Evolutionary conservation across 163 green algal genomes (phyloP).

Genomic region (Picocystis sp.): DNA sequence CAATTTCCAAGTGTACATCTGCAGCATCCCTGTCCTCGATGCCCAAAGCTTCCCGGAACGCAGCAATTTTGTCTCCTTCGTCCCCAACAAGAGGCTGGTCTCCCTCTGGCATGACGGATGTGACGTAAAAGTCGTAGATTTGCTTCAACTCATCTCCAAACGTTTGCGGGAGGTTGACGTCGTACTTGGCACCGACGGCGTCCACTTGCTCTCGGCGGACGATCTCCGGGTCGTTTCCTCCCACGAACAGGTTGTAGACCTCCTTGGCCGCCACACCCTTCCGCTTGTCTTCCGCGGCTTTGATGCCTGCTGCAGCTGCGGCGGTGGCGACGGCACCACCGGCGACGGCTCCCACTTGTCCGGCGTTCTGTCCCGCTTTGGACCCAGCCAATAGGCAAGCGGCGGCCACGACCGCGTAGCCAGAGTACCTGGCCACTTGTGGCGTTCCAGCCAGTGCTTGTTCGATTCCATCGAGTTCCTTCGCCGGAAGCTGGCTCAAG

Average conservation of each 20-base stretch:
- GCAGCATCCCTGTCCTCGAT: slow-evolving; percentile 74
- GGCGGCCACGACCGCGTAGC: too few species aligned
- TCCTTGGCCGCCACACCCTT: slow-evolving; percentile 1
- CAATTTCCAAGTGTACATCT: slow-evolving; percentile 72
- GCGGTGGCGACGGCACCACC: neutral
- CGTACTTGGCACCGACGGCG: slow-evolving; percentile 1
- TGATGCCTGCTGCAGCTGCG: neutral
- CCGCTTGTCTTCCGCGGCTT: neutral
- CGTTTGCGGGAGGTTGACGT: slow-evolving; percentile 5
- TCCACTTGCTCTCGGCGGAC: neutral
- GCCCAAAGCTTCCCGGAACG: slow-evolving; percentile 75
- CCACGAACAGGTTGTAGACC: slow-evolving; percentile 5
- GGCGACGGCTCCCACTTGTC: neutral
- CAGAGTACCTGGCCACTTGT: too few species aligned
- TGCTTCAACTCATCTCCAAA: slow-evolving; percentile 7
- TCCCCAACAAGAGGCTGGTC: slow-evolving; percentile 20
- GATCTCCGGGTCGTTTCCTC: slow-evolving; percentile 1
- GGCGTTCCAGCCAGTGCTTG: too few species aligned
- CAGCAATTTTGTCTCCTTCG: slow-evolving; percentile 48
- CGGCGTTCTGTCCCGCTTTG: too few species aligned
- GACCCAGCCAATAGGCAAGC: too few species aligned
- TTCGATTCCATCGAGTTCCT: too few species aligned
- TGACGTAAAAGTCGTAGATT: slow-evolving; percentile 6
- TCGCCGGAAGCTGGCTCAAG: too few species aligned
- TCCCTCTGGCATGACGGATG: slow-evolving; percentile 1